Evolutionary conservation across 805 yeast genomes (phyloP).

Genomic region (Kuraishia hungarica): DNA sequence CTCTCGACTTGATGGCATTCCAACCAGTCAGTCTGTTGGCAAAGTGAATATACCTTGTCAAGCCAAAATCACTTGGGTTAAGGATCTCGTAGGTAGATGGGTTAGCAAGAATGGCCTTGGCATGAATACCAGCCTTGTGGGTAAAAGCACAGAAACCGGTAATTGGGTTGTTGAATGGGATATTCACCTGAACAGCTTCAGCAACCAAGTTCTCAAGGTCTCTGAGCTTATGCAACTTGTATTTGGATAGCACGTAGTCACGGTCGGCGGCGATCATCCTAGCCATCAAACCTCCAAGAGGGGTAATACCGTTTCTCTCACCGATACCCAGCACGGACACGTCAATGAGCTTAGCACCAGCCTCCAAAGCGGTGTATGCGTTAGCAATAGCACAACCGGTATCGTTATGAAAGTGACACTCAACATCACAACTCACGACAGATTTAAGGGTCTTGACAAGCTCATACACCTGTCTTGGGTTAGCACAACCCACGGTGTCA

Average conservation of each 20-base stretch:
- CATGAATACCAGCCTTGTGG: constrained; percentile 99
- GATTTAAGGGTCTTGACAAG: constrained; percentile 87
- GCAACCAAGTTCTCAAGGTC: constrained; percentile 95
- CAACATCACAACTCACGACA: constrained; percentile 94
- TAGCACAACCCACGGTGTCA: constrained; percentile 98
- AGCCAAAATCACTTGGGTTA: constrained; percentile 91
- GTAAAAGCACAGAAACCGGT: constrained; percentile 99
- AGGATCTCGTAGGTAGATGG: constrained; percentile 98
- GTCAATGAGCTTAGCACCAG: constrained; percentile 92
- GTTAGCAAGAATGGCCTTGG: constrained; percentile 96
- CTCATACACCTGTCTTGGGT: constrained; percentile 98
- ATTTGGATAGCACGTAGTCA: constrained; percentile 88
- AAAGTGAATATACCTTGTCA: constrained; percentile 93
- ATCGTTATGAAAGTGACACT: constrained; percentile 98
- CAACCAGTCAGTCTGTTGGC: constrained; percentile 98
- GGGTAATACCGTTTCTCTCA: constrained; percentile 97
- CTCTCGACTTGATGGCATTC: constrained; percentile 98
- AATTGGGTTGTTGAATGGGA: constrained; percentile 97
- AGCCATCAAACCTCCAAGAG: constrained; percentile 97
- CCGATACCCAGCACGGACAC: constrained; percentile 96
- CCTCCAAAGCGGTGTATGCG: constrained; percentile 97
- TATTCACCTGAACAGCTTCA: constrained; percentile 92
- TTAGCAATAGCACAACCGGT: constrained; percentile 99
- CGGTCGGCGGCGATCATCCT: constrained; percentile 98
- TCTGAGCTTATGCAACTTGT: constrained; percentile 91